Conservation (phyloP, 129 eudicot species). For the Helianthus tuberosus region DNA sequence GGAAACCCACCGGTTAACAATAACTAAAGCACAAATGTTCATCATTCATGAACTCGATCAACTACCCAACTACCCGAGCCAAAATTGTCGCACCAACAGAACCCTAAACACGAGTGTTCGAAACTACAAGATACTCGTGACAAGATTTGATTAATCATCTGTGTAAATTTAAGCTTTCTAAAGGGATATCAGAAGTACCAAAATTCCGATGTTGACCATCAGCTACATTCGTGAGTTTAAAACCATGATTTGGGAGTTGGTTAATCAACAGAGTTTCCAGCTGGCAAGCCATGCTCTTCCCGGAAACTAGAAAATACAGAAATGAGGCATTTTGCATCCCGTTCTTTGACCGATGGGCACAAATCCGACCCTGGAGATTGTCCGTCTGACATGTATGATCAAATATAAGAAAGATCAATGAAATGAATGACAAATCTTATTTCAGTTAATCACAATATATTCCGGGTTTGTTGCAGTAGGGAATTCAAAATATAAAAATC, state of each 20-base stretch:
- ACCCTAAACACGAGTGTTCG: neutral
- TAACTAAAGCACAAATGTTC: neutral
- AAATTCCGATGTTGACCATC: slow-evolving; percentile 95
- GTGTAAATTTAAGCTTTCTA: slow-evolving; percentile 47
- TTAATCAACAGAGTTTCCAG: slow-evolving; percentile 89
- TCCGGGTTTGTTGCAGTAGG: neutral
- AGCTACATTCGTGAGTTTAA: slow-evolving; percentile 70
- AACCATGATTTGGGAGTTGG: slow-evolving; percentile 80
- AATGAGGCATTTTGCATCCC: slow-evolving; percentile 77
- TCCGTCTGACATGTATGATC: slow-evolving; percentile 55
- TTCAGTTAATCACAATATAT: slow-evolving; percentile 3
- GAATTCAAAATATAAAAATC: neutral
- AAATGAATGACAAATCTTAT: slow-evolving; percentile 15
- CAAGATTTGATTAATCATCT: slow-evolving; percentile 40
- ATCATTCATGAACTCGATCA: slow-evolving; percentile 34
- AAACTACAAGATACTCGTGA: slow-evolving; percentile 18
- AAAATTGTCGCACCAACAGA: slow-evolving; percentile 52
- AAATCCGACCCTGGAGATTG: slow-evolving; percentile 84
- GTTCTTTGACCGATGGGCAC: slow-evolving; percentile 68
- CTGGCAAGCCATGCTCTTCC: slow-evolving; percentile 89
- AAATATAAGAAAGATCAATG: slow-evolving; percentile 6
- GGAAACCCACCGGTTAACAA: neutral
- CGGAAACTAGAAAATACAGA: slow-evolving; percentile 72
- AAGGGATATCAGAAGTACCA: slow-evolving; percentile 60
- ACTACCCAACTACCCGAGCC: slow-evolving; percentile 41